Evolutionary conservation across 371 early-diverging fungal genomes (phyloP).

Genomic region (Apophysomyces variabilis): DNA sequence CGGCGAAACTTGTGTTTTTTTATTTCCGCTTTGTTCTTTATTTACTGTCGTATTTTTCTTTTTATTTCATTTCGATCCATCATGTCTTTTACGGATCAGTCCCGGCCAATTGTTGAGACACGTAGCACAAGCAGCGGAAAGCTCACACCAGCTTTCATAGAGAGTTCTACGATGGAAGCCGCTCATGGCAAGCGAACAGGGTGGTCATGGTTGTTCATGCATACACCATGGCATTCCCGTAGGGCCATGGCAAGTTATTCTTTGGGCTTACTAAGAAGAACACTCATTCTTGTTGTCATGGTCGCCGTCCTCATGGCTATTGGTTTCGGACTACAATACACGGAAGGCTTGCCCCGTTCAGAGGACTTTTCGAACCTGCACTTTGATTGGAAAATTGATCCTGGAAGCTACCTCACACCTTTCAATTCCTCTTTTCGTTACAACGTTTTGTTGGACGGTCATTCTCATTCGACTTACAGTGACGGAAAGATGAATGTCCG

Average conservation of each 20-base stretch:
- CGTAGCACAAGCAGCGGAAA: neutral
- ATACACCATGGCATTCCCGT: slow-evolving; percentile 3
- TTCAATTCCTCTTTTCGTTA: slow-evolving; percentile 61
- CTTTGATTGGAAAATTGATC: slow-evolving; percentile 67
- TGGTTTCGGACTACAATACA: slow-evolving; percentile 47
- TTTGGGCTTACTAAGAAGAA: slow-evolving; percentile 29
- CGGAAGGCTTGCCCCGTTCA: slow-evolving; percentile 35
- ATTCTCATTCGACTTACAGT: slow-evolving; percentile 70
- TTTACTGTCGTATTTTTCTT: too few species aligned
- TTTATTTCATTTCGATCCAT: too few species aligned
- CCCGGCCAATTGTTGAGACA: too few species aligned
- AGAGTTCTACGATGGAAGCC: neutral
- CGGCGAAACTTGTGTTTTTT: too few species aligned
- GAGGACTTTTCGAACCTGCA: slow-evolving; percentile 39
- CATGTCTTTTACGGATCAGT: too few species aligned
- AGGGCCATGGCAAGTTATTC: slow-evolving; percentile 21
- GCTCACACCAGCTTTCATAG: neutral
- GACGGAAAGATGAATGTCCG: slow-evolving; percentile 71
- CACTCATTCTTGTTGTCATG: slow-evolving; percentile 28
- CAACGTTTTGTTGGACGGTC: slow-evolving; percentile 73
- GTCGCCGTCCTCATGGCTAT: slow-evolving; percentile 41
- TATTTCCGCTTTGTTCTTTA: too few species aligned
- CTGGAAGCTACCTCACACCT: slow-evolving; percentile 60
- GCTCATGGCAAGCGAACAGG: neutral
- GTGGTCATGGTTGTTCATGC: neutral